Percentiles rank a stretch among this genome's conserved stretches.
These are phyloP conservation scores for Naegleria lovaniensis DNA, from an alignment of 208 protist species.

Conservation along the genomic window DNA sequence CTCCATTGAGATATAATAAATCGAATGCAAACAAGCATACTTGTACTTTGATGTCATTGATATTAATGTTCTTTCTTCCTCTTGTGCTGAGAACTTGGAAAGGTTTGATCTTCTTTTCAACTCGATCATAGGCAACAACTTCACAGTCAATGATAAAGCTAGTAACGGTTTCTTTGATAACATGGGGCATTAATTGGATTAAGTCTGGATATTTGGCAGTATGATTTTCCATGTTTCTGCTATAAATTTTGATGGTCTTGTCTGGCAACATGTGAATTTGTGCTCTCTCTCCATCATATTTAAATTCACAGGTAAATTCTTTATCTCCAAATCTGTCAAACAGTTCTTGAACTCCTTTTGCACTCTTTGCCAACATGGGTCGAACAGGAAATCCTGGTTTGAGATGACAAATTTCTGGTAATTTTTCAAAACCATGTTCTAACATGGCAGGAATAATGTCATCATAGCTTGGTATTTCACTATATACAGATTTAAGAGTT, in stretches of 20 bases:
- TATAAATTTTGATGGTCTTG: neutral
- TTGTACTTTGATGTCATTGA: constrained; percentile 40
- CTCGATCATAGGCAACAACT: constrained; percentile 86
- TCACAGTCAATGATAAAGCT: constrained; percentile 98
- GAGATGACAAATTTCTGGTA: neutral
- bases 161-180: constrained; percentile 45
- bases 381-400: neutral
- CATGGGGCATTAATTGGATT: neutral
- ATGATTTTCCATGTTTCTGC: neutral
- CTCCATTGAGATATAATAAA: constrained; percentile 95
- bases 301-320: constrained; percentile 82
- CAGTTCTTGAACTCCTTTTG: constrained; percentile 9
- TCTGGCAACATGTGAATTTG: neutral
- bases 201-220: neutral
- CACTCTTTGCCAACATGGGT: constrained; percentile 13
- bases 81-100: constrained; percentile 82
- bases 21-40: constrained; percentile 74
- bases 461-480: constrained; percentile 61
- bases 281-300: constrained; percentile 98
- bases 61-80: constrained; percentile 43
- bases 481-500: constrained; percentile 47
- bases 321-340: neutral
- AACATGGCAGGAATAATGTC: constrained; percentile 47
- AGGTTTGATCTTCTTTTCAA: constrained; percentile 79
- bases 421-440: neutral